These are phyloP conservation scores for Ambrosiella beaveri DNA, from an alignment of 2,329 filamentous ascomycete genomes.

Conservation along the genomic window DNA sequence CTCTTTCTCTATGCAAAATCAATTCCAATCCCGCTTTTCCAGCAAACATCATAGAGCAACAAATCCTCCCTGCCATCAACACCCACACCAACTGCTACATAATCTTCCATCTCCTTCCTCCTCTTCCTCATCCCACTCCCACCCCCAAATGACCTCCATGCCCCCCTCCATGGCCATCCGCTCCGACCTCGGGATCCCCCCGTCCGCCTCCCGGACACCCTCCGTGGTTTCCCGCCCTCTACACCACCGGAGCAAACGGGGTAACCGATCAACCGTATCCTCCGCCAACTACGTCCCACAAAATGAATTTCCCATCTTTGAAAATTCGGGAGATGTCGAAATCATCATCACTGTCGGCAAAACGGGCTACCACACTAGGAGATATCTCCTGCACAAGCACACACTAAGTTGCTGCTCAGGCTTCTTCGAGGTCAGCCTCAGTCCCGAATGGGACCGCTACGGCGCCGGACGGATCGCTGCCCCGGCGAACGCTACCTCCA, in stretches of 20 bases:
- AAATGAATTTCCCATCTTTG: slow-evolving; percentile 88
- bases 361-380: slow-evolving; percentile 42
- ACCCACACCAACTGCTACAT: no score
- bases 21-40: no score
- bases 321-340: slow-evolving; percentile 81
- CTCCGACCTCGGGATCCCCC: slow-evolving; percentile 12
- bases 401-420: slow-evolving; percentile 81
- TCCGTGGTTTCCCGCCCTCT: slow-evolving; percentile 45
- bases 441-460: slow-evolving; percentile 53
- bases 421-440: slow-evolving; percentile 80
- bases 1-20: no score
- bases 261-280: slow-evolving; percentile 67
- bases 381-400: slow-evolving; percentile 74
- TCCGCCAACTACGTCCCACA: slow-evolving; percentile 50
- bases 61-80: no score
- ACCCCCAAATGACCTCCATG: background rate
- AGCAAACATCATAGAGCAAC: no score
- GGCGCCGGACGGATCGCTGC: slow-evolving; percentile 16
- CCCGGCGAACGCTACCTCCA: background rate
- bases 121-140: background rate
- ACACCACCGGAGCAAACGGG: slow-evolving; percentile 43
- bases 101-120: background rate
- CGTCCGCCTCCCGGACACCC: slow-evolving; percentile 34
- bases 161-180: background rate
- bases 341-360: slow-evolving; percentile 52